phyloP scores from a whole-genome alignment of 2,329 filamentous ascomycete genomes.

The Penicillium expansum region DNA sequence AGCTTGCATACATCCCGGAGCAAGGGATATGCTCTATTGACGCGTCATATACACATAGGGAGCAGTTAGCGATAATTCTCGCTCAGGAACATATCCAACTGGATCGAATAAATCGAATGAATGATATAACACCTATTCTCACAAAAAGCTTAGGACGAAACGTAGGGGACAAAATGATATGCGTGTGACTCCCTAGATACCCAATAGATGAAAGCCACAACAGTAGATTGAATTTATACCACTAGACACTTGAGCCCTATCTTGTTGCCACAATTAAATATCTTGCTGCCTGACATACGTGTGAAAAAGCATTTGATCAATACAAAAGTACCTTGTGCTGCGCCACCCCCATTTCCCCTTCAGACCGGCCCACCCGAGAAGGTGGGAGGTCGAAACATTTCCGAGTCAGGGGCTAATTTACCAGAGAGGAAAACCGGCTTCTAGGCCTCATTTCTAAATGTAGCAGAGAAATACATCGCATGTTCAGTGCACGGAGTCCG shows the following conservation, averaged over 20 bases:
- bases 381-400: not conserved
- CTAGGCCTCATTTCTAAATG: not conserved
- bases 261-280: no score
- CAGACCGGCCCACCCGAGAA: constrained; percentile 1
- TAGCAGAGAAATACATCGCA: not conserved
- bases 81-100: no score
- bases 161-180: not conserved
- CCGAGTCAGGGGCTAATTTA: not conserved
- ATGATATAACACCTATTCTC: not conserved
- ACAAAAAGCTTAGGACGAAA: not conserved
- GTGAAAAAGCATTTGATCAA: not conserved
- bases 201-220: not conserved
- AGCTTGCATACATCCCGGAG: not conserved
- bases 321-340: not conserved
- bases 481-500: not conserved
- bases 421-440: not conserved
- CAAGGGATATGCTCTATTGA: not conserved
- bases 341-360: not conserved
- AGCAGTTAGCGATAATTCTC: not conserved
- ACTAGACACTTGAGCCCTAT: no score
- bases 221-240: not conserved
- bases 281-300: no score
- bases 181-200: not conserved
- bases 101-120: not conserved
- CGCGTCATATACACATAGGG: not conserved